Conservation (phyloP, 495 filamentous ascomycete genomes). For the Annulohypoxylon bovei region DNA sequence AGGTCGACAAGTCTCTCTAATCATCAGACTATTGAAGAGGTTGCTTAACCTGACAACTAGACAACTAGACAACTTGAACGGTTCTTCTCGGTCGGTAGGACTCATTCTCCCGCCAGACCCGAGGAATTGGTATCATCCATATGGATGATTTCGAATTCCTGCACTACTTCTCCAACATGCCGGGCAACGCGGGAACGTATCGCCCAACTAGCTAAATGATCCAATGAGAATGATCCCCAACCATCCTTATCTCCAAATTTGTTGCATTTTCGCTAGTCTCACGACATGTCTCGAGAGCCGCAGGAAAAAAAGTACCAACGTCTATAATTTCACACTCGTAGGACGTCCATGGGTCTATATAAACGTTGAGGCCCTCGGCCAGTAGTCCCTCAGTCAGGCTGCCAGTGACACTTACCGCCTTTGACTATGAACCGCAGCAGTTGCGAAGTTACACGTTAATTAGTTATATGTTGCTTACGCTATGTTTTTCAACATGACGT, state of each 20-base stretch:
- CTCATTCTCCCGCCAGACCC: background rate
- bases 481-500: background rate
- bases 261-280: conserved; percentile 12
- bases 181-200: conserved; percentile 26
- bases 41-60: background rate
- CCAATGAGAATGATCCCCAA: conserved; percentile 18
- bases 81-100: background rate
- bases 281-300: conserved; percentile 29
- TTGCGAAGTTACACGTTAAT: conserved; percentile 12
- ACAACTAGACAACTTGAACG: too few species aligned
- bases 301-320: background rate
- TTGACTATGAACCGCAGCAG: conserved; percentile 14
- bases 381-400: conserved; percentile 2
- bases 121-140: background rate
- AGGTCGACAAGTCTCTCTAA: background rate
- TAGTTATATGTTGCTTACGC: conserved; percentile 15
- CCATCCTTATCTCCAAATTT: conserved; percentile 12
- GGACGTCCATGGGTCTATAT: conserved; percentile 11
- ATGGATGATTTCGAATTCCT: background rate
- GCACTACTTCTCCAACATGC: background rate
- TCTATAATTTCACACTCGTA: background rate
- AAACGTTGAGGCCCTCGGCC: conserved; percentile 6
- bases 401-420: conserved; percentile 6
- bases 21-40: background rate
- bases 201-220: background rate